Evolutionary conservation across 139 green algal species (phyloP), one percentile per base, ranked within the genome.

Genomic region (Chlorella sp.): DNA sequence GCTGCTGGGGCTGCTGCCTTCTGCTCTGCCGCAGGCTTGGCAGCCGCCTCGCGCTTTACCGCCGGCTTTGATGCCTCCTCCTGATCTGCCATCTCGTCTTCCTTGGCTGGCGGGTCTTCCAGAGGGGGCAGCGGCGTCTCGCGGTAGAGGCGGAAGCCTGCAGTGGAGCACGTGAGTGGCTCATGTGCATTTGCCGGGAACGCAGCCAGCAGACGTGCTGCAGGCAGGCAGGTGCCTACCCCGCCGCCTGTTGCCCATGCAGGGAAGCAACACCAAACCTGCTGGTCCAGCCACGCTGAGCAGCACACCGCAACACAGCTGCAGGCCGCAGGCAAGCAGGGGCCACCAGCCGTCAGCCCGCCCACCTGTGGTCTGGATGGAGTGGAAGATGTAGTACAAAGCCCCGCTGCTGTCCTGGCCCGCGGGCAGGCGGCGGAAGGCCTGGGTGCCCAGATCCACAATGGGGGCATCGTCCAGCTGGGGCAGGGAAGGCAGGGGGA

Each of bases 371-470:
- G 64, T 41, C 17, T 80, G 56, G 25, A 55, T 28, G 55, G 72
- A 38, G 44, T 88, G 36, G 75, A 90, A 65, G 69, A 74, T 74
- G 67, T 82, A 90, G 74, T 90, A 88, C 36, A 30, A 28, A 9
- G 20, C 20, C 1, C 74, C 81, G 16, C 13, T 39, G 41, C 21
- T 23, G 80, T 87, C 82, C 11, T 44, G 20, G 3, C 74, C 74
- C 51, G 38, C 81, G 63, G 81, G 82, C 74, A 79, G 44, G 57
- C 79, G 67, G 30, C 86, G 36, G 76, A 87, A 89, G 17, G 36
- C 69, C 15, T 89, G 79, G 26, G 23, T 32, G 11, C 23, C 23
- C 13, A 69, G 55, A 55, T 81, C 74, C 4, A 62, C 56, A 9
- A 32, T 39, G 55, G 74, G 74, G 0, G 68, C 62, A 17, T 78